A percentile compares a stretch with the other conserved stretches of the same genome.
Conservation (phyloP, 768 basidiomycete species). For the Lentinula lateritia region DNA sequence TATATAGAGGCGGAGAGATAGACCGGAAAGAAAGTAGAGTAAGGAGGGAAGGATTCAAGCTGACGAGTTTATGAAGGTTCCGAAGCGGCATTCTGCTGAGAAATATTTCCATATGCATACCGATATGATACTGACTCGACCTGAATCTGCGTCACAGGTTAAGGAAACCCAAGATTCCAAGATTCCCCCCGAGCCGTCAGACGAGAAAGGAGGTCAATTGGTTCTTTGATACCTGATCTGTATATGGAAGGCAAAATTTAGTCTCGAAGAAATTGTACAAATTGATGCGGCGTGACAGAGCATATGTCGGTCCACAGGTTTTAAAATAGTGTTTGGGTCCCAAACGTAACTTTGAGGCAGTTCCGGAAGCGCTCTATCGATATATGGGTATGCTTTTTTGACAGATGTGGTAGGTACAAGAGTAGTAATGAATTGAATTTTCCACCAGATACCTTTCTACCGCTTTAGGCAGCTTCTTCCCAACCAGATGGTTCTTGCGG, state of each 20-base stretch:
- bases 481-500: background rate
- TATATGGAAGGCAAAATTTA: constrained; percentile 9
- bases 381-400: background rate
- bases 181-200: background rate
- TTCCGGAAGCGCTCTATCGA: background rate
- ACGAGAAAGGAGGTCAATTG: background rate
- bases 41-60: constrained; percentile 24
- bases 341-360: background rate
- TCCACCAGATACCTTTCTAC: background rate
- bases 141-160: constrained; percentile 24
- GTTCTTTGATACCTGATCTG: constrained; percentile 14
- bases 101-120: background rate
- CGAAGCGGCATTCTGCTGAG: constrained; percentile 8
- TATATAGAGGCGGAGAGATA: constrained; percentile 31
- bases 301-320: constrained; percentile 6
- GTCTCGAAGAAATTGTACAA: constrained; percentile 3
- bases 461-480: background rate
- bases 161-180: constrained; percentile 6
- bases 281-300: constrained; percentile 6
- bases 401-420: constrained; percentile 1
- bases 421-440: background rate
- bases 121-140: constrained; percentile 30
- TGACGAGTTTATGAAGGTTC: constrained; percentile 13
- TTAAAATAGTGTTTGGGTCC: background rate
- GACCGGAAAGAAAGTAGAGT: constrained; percentile 13